A percentile compares a stretch with the other conserved stretches of the same genome.
phyloP scores from a whole-genome alignment of 768 basidiomycete genomes.

The Pleurotus tuoliensis region DNA sequence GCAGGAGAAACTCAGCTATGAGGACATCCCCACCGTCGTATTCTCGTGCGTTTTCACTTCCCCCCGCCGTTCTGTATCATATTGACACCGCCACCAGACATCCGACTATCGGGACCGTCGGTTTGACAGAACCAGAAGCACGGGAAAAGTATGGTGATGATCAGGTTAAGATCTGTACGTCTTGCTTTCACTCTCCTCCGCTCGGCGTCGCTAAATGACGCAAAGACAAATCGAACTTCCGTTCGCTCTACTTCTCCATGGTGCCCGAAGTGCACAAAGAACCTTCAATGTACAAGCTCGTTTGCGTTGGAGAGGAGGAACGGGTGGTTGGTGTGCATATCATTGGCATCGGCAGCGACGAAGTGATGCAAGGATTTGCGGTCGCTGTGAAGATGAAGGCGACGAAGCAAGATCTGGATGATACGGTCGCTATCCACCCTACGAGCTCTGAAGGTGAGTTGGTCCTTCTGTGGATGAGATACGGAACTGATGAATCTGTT shows the following conservation, averaged over 20 bases:
- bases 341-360: conserved; percentile 89
- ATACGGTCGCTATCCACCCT: conserved; percentile 90
- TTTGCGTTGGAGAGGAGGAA: conserved; percentile 85
- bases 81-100: conserved; percentile 49
- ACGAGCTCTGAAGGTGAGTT: conserved; percentile 75
- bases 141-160: conserved; percentile 83
- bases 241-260: conserved; percentile 90
- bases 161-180: conserved; percentile 86
- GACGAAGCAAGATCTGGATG: conserved; percentile 76
- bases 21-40: conserved; percentile 91
- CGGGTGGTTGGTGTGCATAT: conserved; percentile 96
- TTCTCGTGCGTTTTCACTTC: conserved; percentile 71
- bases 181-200: neutral
- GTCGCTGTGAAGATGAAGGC: conserved; percentile 97
- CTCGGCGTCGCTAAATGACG: neutral
- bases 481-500: conserved; percentile 12
- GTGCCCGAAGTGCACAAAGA: conserved; percentile 88
- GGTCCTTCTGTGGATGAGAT: neutral
- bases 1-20: conserved; percentile 82
- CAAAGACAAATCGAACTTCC: conserved; percentile 76
- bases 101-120: conserved; percentile 93
- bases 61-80: conserved; percentile 7
- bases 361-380: conserved; percentile 91
- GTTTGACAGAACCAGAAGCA: conserved; percentile 91
- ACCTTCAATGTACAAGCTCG: conserved; percentile 90